phyloP scores from a whole-genome alignment of 2,329 filamentous ascomycete genomes.

The Cercospora zeae-maydis region DNA sequence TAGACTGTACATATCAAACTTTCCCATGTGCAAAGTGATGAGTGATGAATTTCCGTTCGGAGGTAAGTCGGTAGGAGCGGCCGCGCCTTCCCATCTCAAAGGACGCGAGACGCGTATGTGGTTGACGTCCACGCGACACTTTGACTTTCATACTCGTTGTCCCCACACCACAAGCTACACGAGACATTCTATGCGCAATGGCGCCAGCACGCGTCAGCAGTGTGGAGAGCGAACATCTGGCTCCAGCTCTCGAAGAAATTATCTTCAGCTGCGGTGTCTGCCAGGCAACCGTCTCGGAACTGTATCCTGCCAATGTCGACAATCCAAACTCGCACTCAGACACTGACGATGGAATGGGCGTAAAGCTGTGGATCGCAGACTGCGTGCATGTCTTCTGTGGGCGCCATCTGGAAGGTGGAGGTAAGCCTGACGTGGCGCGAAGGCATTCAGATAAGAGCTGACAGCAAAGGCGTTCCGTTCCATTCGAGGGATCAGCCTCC shows the following conservation, averaged over 20 bases:
- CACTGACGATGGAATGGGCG: conserved; percentile 39
- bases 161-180: conserved; percentile 2
- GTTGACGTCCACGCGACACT: background rate
- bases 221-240: background rate
- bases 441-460: background rate
- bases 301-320: conserved; percentile 41
- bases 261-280: conserved; percentile 51
- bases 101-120: background rate
- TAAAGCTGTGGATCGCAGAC: conserved; percentile 46
- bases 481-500: conserved; percentile 42
- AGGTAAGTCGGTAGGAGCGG: background rate
- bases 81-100: background rate
- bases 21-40: background rate
- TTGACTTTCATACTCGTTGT: background rate
- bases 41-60: background rate
- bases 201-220: conserved; percentile 11
- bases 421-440: conserved; percentile 33
- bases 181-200: conserved; percentile 11
- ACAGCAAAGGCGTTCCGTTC: conserved; percentile 44
- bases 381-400: conserved; percentile 51
- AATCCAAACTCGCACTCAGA: conserved; percentile 36
- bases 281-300: conserved; percentile 44
- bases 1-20: conserved; percentile 16
- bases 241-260: conserved; percentile 36
- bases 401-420: conserved; percentile 48